These are phyloP conservation scores for Leccinum pellstonianum DNA, from an alignment of 768 basidiomycete species.

Conservation along the genomic window DNA sequence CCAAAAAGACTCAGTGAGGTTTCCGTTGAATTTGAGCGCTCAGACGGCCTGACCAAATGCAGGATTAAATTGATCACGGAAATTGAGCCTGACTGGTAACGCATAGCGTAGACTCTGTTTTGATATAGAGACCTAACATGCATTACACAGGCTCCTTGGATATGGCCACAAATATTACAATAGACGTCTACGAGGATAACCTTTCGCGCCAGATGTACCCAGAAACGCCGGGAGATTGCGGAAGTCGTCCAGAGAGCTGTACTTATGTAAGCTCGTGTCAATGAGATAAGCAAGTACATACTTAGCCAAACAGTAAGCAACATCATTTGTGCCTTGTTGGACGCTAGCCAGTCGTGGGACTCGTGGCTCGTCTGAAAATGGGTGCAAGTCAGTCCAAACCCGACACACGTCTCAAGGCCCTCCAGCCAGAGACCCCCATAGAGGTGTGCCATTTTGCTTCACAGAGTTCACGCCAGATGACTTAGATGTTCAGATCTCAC, in stretches of 20 bases:
- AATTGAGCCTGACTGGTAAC: slow-evolving; percentile 91
- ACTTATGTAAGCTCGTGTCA: not conserved
- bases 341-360: not conserved
- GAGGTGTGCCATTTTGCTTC: slow-evolving; percentile 38
- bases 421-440: slow-evolving; percentile 52
- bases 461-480: not conserved
- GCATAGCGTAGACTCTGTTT: slow-evolving; percentile 5
- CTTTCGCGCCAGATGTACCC: not conserved
- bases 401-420: slow-evolving; percentile 55
- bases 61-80: slow-evolving; percentile 93
- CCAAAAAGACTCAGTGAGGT: slow-evolving; percentile 86
- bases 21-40: not conserved
- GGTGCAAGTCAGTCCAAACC: slow-evolving; percentile 69
- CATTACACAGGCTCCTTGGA: slow-evolving; percentile 42
- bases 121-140: slow-evolving; percentile 2
- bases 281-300: not conserved
- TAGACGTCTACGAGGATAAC: slow-evolving; percentile 21
- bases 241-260: no score
- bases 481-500: slow-evolving; percentile 62
- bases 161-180: slow-evolving; percentile 49
- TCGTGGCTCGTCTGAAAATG: slow-evolving; percentile 39
- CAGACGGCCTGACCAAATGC: not conserved
- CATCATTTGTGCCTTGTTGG: not conserved
- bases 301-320: slow-evolving; percentile 14
- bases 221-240: no score